Percentiles rank a stretch among this genome's conserved stretches.
Conservation (phyloP, 2,329 filamentous ascomycete genomes). For the Teratosphaeria epicoccoides region DNA sequence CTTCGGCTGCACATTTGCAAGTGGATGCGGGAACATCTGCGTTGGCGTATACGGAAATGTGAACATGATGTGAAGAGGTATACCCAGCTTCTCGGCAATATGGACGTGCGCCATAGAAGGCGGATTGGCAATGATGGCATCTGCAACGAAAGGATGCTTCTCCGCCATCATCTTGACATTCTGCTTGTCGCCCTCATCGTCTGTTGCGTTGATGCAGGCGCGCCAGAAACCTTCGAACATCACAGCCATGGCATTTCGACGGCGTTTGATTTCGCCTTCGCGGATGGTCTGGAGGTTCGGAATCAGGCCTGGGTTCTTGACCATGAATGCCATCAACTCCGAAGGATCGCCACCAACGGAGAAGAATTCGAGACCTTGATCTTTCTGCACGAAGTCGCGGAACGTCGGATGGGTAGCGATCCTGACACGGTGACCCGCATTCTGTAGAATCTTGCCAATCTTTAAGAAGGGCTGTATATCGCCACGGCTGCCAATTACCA, state of each 20-base stretch:
- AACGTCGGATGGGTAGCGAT: constrained; percentile 73
- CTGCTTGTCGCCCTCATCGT: constrained; percentile 51
- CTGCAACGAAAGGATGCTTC: constrained; percentile 53
- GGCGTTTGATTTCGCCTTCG: constrained; percentile 58
- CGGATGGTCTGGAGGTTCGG: constrained; percentile 62
- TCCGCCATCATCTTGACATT: constrained; percentile 57
- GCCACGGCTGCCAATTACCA: constrained; percentile 71
- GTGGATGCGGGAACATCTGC: constrained; percentile 62
- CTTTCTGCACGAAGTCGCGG: constrained; percentile 61
- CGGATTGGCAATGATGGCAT: constrained; percentile 79
- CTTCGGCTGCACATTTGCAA: constrained; percentile 57
- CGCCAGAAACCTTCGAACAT: constrained; percentile 81
- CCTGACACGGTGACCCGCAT: constrained; percentile 62
- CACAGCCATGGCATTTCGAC: constrained; percentile 61
- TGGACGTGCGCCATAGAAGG: constrained; percentile 69
- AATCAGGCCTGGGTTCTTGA: constrained; percentile 70
- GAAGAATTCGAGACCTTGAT: constrained; percentile 68
- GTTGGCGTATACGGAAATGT: constrained; percentile 67
- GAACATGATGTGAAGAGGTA: constrained; percentile 52
- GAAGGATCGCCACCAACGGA: constrained; percentile 68
- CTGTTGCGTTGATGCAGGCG: constrained; percentile 62
- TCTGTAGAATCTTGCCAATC: constrained; percentile 60
- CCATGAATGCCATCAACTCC: constrained; percentile 81
- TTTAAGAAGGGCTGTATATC: constrained; percentile 73
- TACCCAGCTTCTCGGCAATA: constrained; percentile 66